phyloP scores from a whole-genome alignment of 345 rosid genomes.

The Populus euphratica region DNA sequence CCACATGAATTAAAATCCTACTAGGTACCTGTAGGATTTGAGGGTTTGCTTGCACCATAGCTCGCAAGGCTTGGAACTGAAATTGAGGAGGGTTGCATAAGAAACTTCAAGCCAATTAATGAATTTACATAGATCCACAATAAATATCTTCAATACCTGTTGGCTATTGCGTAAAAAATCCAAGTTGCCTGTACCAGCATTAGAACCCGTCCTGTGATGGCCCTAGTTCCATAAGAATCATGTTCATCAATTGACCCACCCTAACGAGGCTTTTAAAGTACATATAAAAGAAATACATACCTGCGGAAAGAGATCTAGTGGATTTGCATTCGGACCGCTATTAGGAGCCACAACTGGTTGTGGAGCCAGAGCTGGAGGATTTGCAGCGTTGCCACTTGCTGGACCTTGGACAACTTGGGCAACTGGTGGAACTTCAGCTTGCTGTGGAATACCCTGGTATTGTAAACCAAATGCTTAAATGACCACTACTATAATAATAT shows the following conservation, averaged over 20 bases:
- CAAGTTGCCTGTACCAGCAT: conserved; percentile 19
- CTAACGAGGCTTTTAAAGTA: neutral
- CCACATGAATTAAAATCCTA: neutral
- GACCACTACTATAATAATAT: neutral
- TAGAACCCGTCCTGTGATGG: conserved; percentile 16
- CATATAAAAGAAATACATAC: neutral
- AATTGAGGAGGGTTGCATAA: neutral
- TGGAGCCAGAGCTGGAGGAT: conserved; percentile 15
- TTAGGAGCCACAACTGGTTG: conserved; percentile 2
- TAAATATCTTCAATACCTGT: conserved; percentile 18
- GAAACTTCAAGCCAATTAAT: neutral
- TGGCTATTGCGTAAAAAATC: conserved; percentile 31
- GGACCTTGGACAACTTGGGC: conserved; percentile 15
- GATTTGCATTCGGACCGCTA: conserved; percentile 30
- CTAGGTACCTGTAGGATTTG: conserved; percentile 39
- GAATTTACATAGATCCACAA: neutral
- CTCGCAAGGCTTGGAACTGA: conserved; percentile 45
- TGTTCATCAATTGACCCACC: neutral
- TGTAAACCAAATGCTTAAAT: neutral
- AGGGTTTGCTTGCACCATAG: conserved; percentile 46
- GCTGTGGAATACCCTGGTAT: conserved; percentile 30
- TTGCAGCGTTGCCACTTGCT: conserved; percentile 12
- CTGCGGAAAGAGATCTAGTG: conserved; percentile 32
- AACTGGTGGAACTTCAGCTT: conserved; percentile 21
- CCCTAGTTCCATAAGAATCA: conserved; percentile 15